Base-by-base conservation (phyloP, 306 rosid genomes). In the Psophocarpus tetragonolobus region DNA sequence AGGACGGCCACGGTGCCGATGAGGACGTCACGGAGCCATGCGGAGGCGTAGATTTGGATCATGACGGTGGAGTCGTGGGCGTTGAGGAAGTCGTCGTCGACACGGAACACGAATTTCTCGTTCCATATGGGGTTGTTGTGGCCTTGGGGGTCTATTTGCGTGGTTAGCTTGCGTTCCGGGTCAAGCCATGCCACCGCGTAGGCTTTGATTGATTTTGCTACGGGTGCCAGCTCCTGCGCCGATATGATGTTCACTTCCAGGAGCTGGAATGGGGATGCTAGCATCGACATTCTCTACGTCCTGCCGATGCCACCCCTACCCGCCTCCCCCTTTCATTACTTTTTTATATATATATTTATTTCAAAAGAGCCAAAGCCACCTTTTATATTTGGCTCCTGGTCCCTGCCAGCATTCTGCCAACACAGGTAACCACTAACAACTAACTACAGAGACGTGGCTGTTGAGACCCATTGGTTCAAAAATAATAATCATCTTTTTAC, bases 181-280 rank as follows among this genome's bases (percentile, higher is more conserved):
- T 88, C 21, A 0, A 93, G 21, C 98, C 98, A 93, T 8, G 88
- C 92, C 0, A 93, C 96, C 1, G 91, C 92, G 69, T 90, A 93
- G 9, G 93, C 83, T 8, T 85, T 72, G 85, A 88, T 87, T 15
- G 90, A 67, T 62, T 87, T 90, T 0, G 89, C 68, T 0, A 85
- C 93, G 0, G 87, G 66, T 1, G 83, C 42, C 0, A 93, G 88
- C 44, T 93, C 96, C 14, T 87, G 87, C 0, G 92, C 98, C 0
- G 91, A 91, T 3, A 93, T 70, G 56, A 91, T 1, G 30, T 85
- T 93, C 11, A 93, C 74, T 84, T 93, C 96, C 3, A 93, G 79
- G 6, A 93, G 86, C 23, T 82, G 88, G 23, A 80, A 82, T 1
- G 80, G 47, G 20, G 85, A 7, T 1, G 74, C 66, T 8, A 82